These are phyloP conservation scores for Panicum virgatum DNA, from an alignment of 202 grass and related monocot species.

Conservation along the genomic window DNA sequence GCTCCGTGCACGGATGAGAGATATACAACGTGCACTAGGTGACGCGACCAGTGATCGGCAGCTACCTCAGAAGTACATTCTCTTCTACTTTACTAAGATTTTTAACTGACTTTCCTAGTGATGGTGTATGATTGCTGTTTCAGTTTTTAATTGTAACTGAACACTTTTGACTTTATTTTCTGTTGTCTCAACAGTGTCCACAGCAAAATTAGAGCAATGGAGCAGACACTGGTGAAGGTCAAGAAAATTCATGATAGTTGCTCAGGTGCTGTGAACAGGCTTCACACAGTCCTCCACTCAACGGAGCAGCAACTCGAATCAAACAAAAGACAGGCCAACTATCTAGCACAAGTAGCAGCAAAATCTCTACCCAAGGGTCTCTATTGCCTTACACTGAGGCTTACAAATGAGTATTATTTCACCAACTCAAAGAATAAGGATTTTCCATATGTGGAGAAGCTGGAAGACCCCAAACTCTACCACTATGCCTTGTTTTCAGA, in stretches of 20 bases:
- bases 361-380: slow-evolving; percentile 80
- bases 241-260: slow-evolving; percentile 65
- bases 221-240: slow-evolving; percentile 57
- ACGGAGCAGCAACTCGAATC: slow-evolving; percentile 55
- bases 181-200: slow-evolving; percentile 55
- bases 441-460: slow-evolving; percentile 53
- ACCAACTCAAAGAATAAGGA: slow-evolving; percentile 39
- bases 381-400: slow-evolving; percentile 70
- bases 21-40: slow-evolving; percentile 61
- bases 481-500: slow-evolving; percentile 90
- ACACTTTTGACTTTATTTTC: slow-evolving; percentile 23
- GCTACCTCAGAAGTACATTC: slow-evolving; percentile 67
- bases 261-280: slow-evolving; percentile 46
- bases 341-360: slow-evolving; percentile 73
- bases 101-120: neutral
- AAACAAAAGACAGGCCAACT: slow-evolving; percentile 52
- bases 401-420: slow-evolving; percentile 73
- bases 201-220: slow-evolving; percentile 68
- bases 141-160: neutral
- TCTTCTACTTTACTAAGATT: slow-evolving; percentile 23
- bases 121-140: neutral
- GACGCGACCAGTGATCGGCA: slow-evolving; percentile 54
- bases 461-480: slow-evolving; percentile 70
- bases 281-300: slow-evolving; percentile 55
- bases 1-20: slow-evolving; percentile 55